A percentile compares a stretch with the other conserved stretches of the same genome.
Evolutionary conservation across 257 asterid genomes (phyloP).

Genomic region (Nicotiana tabacum): DNA sequence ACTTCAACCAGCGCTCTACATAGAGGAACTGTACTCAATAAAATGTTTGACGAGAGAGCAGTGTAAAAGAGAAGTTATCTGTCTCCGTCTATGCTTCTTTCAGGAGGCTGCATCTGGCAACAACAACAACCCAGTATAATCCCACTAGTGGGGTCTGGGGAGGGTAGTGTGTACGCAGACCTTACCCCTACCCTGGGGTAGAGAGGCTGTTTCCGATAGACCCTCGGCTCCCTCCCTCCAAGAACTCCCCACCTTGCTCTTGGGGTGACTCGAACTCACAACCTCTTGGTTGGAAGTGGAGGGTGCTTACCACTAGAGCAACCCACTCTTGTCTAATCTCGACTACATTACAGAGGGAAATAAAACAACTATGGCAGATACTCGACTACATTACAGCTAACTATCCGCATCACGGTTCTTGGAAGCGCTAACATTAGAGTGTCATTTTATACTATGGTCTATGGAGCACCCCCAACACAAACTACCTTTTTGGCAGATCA

Average conservation of each 20-base stretch:
- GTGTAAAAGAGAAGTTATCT: neutral
- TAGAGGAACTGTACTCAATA: neutral
- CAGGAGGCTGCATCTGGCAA: neutral
- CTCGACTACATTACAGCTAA: neutral
- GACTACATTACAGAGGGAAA: neutral
- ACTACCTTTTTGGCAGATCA: constrained; percentile 93
- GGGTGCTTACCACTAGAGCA: too few relatives aligned
- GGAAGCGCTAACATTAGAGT: neutral
- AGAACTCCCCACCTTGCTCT: too few relatives aligned
- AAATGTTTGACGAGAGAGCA: neutral
- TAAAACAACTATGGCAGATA: neutral
- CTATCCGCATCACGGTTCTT: constrained; percentile 1
- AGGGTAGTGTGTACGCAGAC: too few relatives aligned
- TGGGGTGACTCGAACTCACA: too few relatives aligned
- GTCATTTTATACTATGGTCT: neutral
- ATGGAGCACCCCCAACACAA: neutral
- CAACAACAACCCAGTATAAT: too few relatives aligned
- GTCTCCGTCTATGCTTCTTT: neutral
- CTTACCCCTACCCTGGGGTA: too few relatives aligned
- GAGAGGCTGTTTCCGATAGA: too few relatives aligned
- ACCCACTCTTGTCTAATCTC: too few relatives aligned
- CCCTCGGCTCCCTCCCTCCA: too few relatives aligned
- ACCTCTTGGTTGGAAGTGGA: too few relatives aligned
- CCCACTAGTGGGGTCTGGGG: too few relatives aligned
- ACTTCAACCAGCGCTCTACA: constrained; percentile 85